Conservation (phyloP, 345 rosid species). For the Eucalyptus erythrocorys region DNA sequence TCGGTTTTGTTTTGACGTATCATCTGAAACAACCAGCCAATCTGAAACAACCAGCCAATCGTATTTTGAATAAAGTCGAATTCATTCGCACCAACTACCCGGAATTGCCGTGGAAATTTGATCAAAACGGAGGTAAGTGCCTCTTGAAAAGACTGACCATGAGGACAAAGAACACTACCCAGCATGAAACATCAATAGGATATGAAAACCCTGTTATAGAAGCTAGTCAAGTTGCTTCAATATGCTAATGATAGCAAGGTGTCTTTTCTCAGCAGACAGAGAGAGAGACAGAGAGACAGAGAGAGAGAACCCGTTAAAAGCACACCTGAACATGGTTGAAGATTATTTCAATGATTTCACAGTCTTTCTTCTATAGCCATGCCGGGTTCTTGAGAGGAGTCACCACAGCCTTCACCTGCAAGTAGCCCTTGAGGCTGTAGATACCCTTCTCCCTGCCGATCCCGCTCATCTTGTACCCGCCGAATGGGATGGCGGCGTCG, state of each 20-base stretch:
- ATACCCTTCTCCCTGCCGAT: constrained; percentile 86
- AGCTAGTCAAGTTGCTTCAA: neutral
- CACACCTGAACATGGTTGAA: neutral
- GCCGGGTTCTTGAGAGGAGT: constrained; percentile 69
- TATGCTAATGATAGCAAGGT: neutral
- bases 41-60: neutral
- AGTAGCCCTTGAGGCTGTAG: constrained; percentile 65
- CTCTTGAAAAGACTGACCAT: neutral
- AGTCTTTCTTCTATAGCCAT: constrained; percentile 37
- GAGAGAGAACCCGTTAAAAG: neutral
- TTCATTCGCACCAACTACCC: neutral
- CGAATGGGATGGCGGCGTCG: constrained; percentile 89
- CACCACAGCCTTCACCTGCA: constrained; percentile 91
- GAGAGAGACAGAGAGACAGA: neutral
- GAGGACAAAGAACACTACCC: neutral
- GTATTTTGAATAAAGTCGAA: neutral
- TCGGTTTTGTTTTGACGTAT: neutral
- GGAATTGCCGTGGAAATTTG: neutral
- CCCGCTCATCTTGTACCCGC: constrained; percentile 96
- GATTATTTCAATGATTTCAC: neutral
- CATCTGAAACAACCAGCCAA: neutral
- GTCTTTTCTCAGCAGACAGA: neutral
- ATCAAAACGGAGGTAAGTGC: neutral
- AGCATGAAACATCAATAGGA: neutral
- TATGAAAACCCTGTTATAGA: neutral